Base-by-base conservation (phyloP, 2,329 filamentous ascomycete genomes). In the Nothomitra cinnamomea region DNA sequence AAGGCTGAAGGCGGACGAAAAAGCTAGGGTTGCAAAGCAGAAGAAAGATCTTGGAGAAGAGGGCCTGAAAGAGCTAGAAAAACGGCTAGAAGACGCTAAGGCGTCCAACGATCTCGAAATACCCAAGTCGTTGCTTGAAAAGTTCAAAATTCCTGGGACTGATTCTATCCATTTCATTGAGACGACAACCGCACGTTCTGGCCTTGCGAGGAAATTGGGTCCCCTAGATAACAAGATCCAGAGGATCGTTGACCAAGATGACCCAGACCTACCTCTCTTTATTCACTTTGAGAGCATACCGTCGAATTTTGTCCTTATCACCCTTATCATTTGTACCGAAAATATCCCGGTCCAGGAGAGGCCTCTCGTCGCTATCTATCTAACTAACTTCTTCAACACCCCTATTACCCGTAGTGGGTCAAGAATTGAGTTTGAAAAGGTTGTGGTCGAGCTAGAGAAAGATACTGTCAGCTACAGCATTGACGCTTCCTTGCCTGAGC, bases 251-350 rank as follows among this genome's bases (percentile, higher is more conserved):
- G 86, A 96, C 63, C 71, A 74, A 13, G 79, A 87, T 41, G 73
- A 76, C 38, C 66, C 72, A 5, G 71, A 74, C 15, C 65, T 82
- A n/a, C 84, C 87, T 0, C 71, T 96, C 1, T 98, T 95, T 67
- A 75, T 98, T n/a, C 90, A 98, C 67, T 98, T 94, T 59, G 92
- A 98, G 67, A 83, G 95, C 62, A 88, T 96, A 13, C 83, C 84
- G 1, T 94, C 87, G 56, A 94, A 87, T 63, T 98, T 98, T 65
- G 87, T 94, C 5, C 84, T 90, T 60, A 76, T 96, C 55, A 83
- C 80, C 49, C 68, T 96, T 21, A 79, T 92, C 54, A 72, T 96
- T 51, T 87, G 87, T 52, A 94, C 88, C 0, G 77, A 80, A 1
- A 72, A 79, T 32, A 73, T 95, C 1, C 87, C 89, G 0, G 76